Conservation (phyloP, 352 stramenopile genomes). For the Blastocystis sp. region DNA sequence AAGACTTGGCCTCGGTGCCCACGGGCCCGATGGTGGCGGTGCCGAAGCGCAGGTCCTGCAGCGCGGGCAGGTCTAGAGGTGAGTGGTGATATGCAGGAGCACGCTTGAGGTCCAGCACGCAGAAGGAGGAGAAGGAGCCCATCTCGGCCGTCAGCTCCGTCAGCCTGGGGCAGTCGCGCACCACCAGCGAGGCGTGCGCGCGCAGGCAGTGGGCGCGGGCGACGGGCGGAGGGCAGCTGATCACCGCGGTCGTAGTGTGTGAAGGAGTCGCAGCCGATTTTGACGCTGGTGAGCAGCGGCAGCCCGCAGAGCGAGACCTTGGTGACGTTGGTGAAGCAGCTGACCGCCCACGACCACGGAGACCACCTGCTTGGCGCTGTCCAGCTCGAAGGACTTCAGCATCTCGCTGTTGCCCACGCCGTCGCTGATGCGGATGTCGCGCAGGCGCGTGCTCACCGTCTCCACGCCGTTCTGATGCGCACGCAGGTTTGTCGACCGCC, state of each 20-base stretch:
- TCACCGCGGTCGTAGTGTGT: constrained; percentile 6
- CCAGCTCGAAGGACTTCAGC: neutral
- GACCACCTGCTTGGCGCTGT: neutral
- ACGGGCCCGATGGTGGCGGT: neutral
- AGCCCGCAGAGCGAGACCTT: neutral
- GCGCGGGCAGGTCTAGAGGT: neutral
- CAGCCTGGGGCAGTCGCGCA: neutral
- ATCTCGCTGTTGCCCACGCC: constrained; percentile 19
- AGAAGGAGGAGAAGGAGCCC: constrained; percentile 39
- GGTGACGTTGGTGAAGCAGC: constrained; percentile 13
- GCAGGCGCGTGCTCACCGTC: neutral
- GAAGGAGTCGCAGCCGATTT: constrained; percentile 34
- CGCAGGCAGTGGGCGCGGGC: no score
- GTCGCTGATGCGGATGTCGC: constrained; percentile 18
- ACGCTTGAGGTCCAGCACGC: neutral
- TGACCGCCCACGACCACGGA: neutral
- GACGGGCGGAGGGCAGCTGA: neutral
- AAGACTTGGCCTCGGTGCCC: neutral
- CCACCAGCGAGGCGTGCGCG: no score
- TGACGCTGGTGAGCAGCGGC: neutral
- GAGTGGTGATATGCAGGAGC: neutral
- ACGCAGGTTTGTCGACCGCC: constrained; percentile 5
- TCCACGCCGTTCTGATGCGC: constrained; percentile 1
- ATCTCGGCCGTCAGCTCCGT: neutral
- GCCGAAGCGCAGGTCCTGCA: constrained; percentile 3